These are phyloP conservation scores for Hemileccinum impolitum DNA, from an alignment of 768 basidiomycete species.

Conservation along the genomic window DNA sequence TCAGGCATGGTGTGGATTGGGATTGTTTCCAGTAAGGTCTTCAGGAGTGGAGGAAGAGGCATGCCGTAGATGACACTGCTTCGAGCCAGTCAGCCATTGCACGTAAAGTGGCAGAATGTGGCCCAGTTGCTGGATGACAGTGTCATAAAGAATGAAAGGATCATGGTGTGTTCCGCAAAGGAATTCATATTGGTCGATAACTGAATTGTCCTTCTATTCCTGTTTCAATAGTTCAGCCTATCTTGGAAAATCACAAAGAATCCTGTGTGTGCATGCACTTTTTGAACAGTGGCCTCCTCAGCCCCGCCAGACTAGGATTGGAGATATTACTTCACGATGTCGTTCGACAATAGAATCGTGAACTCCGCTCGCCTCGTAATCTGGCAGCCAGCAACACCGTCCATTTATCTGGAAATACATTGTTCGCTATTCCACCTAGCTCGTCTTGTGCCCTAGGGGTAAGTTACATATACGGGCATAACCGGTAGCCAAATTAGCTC, in stretches of 20 bases:
- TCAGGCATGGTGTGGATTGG: constrained; percentile 56
- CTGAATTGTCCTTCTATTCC: neutral
- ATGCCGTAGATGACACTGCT: constrained; percentile 19
- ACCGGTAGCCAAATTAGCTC: constrained; percentile 24
- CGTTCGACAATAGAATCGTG: constrained; percentile 7
- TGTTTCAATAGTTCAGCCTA: neutral
- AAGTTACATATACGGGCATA: neutral
- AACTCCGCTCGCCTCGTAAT: constrained; percentile 2
- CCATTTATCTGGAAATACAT: neutral
- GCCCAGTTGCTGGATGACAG: neutral
- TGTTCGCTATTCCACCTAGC: neutral
- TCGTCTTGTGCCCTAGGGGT: neutral
- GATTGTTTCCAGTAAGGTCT: constrained; percentile 71
- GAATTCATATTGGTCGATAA: neutral
- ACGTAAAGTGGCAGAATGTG: neutral
- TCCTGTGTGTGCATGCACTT: neutral
- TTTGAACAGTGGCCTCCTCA: neutral
- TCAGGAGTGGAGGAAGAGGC: constrained; percentile 59
- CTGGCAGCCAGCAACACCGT: neutral
- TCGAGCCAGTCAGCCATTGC: constrained; percentile 4
- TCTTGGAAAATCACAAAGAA: constrained; percentile 10
- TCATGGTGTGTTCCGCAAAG: constrained; percentile 6
- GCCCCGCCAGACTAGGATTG: neutral
- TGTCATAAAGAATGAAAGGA: neutral
- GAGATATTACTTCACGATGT: neutral